Base-by-base conservation (phyloP, 2,329 filamentous ascomycete species). In the Xylaria sp. region DNA sequence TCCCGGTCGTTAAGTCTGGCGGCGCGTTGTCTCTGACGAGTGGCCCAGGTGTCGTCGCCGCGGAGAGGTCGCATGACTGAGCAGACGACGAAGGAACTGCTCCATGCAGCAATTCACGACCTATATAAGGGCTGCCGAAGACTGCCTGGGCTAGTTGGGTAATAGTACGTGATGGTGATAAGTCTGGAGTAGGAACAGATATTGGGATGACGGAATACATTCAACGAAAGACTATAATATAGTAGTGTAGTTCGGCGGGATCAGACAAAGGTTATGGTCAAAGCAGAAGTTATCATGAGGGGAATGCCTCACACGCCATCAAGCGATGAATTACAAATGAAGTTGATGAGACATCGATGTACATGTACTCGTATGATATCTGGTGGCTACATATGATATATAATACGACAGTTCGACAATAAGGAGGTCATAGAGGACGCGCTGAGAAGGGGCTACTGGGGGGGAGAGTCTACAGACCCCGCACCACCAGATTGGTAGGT, bases 11-110 rank as follows among this genome's bases (percentile, higher is more conserved):
- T 77, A 76, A 79, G 78, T 75, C 83, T 80, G 73, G 77, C 71
- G 70, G 77, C 76, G 72, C 81, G 81, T 68, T 79, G 79, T 73
- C 82, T 81, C 72, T 79, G 79, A 71, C 81, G 81, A 71, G 76
- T 77, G 61, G 75, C 63, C 65, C 77, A 79, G 74, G 79, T 78
- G 76, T 83, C 81, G 67, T 83, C 82, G 75, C 83, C 82, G 59
- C 81, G 80, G 67, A 85, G 73, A 63, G 83, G 83, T 74, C 83
- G 82, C 83, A 85, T 85, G 57, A 65, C 40, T 49, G 49, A 53
- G 42, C 68, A 74, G 61, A 69, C 61, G 72, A 75, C 56, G 63
- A 65, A 53, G 53, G 51, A 59, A 38, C 54, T 49, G 63, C 48
- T 59, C 53, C 60, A 68, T 68, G 44, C 36, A 44, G 58, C 38